phyloP scores from a whole-genome alignment of 208 protist species.

The Crithidia thermophila region DNA sequence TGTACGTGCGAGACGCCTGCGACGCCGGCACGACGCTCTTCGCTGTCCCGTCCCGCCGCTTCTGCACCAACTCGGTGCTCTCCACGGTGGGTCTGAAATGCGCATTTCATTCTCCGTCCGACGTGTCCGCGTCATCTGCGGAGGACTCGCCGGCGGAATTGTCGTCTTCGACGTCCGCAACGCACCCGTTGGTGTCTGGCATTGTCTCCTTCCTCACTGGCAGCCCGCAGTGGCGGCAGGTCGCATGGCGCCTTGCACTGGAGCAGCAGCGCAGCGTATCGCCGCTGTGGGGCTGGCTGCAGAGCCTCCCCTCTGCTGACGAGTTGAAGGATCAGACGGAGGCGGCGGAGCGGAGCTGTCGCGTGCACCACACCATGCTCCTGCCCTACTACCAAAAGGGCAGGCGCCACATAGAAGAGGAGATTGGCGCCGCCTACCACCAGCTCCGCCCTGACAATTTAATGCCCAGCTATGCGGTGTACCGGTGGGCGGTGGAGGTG shows the following conservation, averaged over 20 bases:
- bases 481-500: conserved; percentile 63
- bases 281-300: conserved; percentile 84
- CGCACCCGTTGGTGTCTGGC: no score
- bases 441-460: conserved; percentile 50
- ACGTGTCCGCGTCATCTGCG: no score
- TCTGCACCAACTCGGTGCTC: conserved; percentile 56
- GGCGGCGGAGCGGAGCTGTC: conserved; percentile 52
- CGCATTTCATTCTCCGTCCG: no score
- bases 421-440: conserved; percentile 44
- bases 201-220: conserved; percentile 62
- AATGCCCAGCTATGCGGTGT: conserved; percentile 40
- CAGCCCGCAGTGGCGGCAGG: conserved; percentile 60
- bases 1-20: conserved; percentile 87
- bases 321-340: conserved; percentile 45
- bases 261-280: conserved; percentile 80
- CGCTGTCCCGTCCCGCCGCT: conserved; percentile 69
- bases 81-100: conserved; percentile 45
- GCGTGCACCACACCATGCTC: conserved; percentile 62
- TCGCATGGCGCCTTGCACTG: conserved; percentile 78
- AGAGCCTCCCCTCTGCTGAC: conserved; percentile 48
- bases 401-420: conserved; percentile 40
- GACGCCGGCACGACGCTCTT: conserved; percentile 80
- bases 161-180: no score
- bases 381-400: conserved; percentile 60
- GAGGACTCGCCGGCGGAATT: no score